These are phyloP conservation scores for Neurospora sp. DNA, from an alignment of 495 filamentous ascomycete genomes.

Conservation along the genomic window DNA sequence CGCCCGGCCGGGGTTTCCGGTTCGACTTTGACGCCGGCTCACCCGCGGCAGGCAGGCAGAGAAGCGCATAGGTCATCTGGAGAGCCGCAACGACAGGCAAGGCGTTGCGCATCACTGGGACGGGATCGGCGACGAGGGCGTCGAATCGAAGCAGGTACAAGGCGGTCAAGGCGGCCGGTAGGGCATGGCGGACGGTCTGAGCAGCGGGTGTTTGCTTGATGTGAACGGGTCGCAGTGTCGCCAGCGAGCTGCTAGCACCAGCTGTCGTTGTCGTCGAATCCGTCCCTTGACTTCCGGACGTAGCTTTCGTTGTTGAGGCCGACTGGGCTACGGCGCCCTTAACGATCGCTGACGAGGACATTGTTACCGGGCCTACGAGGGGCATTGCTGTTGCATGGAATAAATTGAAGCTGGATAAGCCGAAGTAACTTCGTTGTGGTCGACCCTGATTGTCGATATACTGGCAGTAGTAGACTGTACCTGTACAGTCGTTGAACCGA, in stretches of 20 bases:
- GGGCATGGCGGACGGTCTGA: slow-evolving; percentile 17
- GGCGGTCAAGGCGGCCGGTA: slow-evolving; percentile 51
- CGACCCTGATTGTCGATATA: neutral
- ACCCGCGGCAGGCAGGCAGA: slow-evolving; percentile 64
- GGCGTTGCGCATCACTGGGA: slow-evolving; percentile 47
- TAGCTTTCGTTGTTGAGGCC: neutral
- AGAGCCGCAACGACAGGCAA: slow-evolving; percentile 53
- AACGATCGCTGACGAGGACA: slow-evolving; percentile 12
- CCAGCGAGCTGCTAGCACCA: slow-evolving; percentile 8
- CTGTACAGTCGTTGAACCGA: neutral
- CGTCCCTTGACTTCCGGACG: neutral
- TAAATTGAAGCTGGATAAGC: neutral
- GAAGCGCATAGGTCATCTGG: slow-evolving; percentile 57
- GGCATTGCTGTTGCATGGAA: slow-evolving; percentile 15
- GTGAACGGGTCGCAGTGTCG: slow-evolving; percentile 23
- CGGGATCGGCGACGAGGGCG: slow-evolving; percentile 59
- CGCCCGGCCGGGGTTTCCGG: slow-evolving; percentile 28
- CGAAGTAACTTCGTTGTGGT: neutral
- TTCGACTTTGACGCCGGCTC: slow-evolving; percentile 22
- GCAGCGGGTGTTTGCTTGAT: slow-evolving; percentile 21
- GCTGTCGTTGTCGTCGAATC: neutral
- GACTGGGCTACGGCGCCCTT: slow-evolving; percentile 9
- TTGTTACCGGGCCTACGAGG: slow-evolving; percentile 23
- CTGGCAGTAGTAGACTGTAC: neutral
- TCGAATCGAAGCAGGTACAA: slow-evolving; percentile 53